These are phyloP conservation scores for Ricinus communis DNA, from an alignment of 345 rosid species.

Conservation along the genomic window DNA sequence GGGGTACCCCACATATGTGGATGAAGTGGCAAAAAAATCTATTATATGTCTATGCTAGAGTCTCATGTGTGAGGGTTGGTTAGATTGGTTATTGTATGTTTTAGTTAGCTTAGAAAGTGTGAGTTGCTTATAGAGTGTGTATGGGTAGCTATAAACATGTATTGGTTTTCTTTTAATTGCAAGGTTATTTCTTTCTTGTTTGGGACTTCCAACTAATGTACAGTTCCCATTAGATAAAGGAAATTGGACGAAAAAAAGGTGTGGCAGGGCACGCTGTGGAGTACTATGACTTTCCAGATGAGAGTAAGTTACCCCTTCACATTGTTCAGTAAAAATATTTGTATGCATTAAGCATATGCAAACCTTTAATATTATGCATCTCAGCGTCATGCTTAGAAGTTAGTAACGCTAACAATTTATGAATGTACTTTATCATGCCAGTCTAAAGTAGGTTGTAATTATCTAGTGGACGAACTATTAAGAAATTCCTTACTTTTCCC, in stretches of 20 bases:
- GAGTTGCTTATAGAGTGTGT: too few relatives aligned
- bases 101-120: too few relatives aligned
- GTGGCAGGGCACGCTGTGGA: slow-evolving; percentile 25
- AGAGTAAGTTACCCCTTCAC: slow-evolving; percentile 42
- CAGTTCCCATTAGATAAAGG: slow-evolving; percentile 35
- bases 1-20: too few relatives aligned
- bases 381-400: not conserved
- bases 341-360: not conserved
- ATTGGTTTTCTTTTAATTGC: too few relatives aligned
- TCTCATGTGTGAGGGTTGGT: too few relatives aligned
- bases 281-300: slow-evolving; percentile 53
- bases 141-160: too few relatives aligned
- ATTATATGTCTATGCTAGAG: too few relatives aligned
- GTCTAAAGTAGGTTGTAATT: not conserved
- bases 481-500: too few relatives aligned
- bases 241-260: not conserved
- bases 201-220: not conserved
- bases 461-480: too few relatives aligned
- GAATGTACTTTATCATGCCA: slow-evolving; percentile 1
- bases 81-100: too few relatives aligned
- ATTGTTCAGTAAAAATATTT: not conserved
- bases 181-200: not conserved
- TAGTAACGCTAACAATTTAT: not conserved
- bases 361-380: not conserved
- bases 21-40: too few relatives aligned